Evolutionary conservation across 176 grass and related monocot genomes (phyloP), one percentile per base, ranked within the genome.

Genomic region (Tillandsia fasciculata): DNA sequence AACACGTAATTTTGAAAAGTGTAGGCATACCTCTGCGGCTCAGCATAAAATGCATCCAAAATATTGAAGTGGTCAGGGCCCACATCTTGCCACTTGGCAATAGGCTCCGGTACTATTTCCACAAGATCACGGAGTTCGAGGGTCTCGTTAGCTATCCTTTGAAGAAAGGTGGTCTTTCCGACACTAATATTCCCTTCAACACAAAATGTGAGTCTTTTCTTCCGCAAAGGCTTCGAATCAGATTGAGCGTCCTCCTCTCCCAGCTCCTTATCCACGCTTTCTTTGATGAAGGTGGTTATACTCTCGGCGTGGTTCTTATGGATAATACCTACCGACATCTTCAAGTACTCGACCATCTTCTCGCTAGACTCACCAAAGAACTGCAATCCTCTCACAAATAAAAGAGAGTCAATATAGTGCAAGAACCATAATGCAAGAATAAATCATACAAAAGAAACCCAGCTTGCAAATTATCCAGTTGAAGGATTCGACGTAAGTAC

Each of bases 1-100:
- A 99, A 99, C n/a, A 99, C 95, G 68, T 99, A 94, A 82, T 99
- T 99, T 48, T 99, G 95, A 66, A 99, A 99, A 7, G 95, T 99
- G 70, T 99, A 99, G 64, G 90, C 95, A 78, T 99, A 99, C 75
- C 87, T 81, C 22, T 90, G 65, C 79, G 95, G 95, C 69, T 99
- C 80, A 48, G 77, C 87, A 10, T 99, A 99, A 76, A 99, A 94
- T 48, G 87, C 84, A 81, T 86, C 84, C 72, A 99, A 76, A 83
- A 99, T 90, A 72, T 99, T 94, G 53, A 99, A 99, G 80, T 99
- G 84, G n/a, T 99, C 90, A 73, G 90, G 90, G 9, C 95, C 95
- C 53, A 94, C 75, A 76, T 99, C 85, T 78, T 99, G 95, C 95
- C 95, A 99, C 70, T 90, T 99, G 63, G 67, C 61, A 75, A 99